phyloP scores from a whole-genome alignment of 1,139 yeast species.

The Keqinozyma sinolaborantium region DNA sequence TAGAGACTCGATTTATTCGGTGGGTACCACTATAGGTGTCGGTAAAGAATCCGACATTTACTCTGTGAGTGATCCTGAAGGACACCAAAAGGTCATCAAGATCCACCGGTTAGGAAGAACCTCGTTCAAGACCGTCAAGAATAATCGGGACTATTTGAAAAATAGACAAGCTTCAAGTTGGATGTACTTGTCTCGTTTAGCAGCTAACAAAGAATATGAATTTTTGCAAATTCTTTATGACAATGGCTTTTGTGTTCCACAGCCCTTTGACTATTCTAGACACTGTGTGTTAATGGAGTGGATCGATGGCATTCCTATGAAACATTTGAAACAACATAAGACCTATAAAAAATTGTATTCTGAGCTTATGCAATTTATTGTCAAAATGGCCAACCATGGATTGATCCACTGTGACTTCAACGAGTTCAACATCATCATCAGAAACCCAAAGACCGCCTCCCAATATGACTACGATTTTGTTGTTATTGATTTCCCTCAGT shows the following conservation, averaged over 20 bases:
- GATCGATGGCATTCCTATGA: slow-evolving; percentile 87
- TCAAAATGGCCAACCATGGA: slow-evolving; percentile 80
- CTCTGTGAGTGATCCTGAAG: slow-evolving; percentile 71
- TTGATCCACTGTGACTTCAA: slow-evolving; percentile 96
- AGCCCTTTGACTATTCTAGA: slow-evolving; percentile 84
- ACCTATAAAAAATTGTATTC: slow-evolving; percentile 72
- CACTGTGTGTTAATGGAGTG: slow-evolving; percentile 93
- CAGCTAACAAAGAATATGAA: slow-evolving; percentile 89
- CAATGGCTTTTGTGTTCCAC: slow-evolving; percentile 83
- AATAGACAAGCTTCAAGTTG: slow-evolving; percentile 70
- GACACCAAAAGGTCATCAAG: slow-evolving; percentile 70
- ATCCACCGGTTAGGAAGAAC: slow-evolving; percentile 92
- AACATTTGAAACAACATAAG: slow-evolving; percentile 66
- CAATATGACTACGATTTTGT: slow-evolving; percentile 63
- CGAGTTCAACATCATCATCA: slow-evolving; percentile 90
- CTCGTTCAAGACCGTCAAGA: slow-evolving; percentile 87
- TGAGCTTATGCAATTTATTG: slow-evolving; percentile 82
- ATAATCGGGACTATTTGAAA: slow-evolving; percentile 85
- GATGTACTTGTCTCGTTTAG: slow-evolving; percentile 88
- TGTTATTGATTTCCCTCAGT: slow-evolving; percentile 97
- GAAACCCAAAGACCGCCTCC: slow-evolving; percentile 53
- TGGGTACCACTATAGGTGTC: slow-evolving; percentile 90
- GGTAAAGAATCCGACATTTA: slow-evolving; percentile 97
- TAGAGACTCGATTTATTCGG: slow-evolving; percentile 68
- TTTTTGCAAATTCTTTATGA: slow-evolving; percentile 75